phyloP scores from a whole-genome alignment of 1,139 yeast species.

The Magnusiomyces clavatus region DNA sequence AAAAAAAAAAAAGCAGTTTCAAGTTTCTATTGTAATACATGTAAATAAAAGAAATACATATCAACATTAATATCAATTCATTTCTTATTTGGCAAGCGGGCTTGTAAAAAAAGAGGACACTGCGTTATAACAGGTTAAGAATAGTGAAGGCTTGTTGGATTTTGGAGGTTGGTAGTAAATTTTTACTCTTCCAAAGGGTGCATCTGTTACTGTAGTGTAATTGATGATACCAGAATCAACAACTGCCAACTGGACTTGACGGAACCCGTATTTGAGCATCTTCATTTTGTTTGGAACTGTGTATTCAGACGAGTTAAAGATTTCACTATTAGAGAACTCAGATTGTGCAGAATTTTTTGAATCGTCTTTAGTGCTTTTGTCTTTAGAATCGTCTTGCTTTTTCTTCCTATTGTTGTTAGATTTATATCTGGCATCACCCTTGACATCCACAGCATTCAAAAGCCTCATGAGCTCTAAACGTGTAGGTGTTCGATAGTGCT shows the following conservation, averaged over 20 bases:
- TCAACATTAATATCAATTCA: too few species aligned
- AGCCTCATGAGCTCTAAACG: conserved; percentile 31
- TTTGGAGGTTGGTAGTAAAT: too few species aligned
- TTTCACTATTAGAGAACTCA: too few species aligned
- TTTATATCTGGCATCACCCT: conserved; percentile 14
- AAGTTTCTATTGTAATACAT: too few species aligned
- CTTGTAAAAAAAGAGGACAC: background rate
- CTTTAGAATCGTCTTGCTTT: conserved; percentile 18
- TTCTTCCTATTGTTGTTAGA: conserved; percentile 13
- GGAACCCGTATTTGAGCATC: conserved; percentile 40
- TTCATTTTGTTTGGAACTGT: conserved; percentile 26
- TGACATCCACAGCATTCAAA: conserved; percentile 27
- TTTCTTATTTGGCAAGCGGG: too few species aligned
- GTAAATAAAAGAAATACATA: too few species aligned
- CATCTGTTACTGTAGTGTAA: conserved; percentile 52
- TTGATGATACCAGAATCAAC: conserved; percentile 68
- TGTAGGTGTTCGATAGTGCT: conserved; percentile 46
- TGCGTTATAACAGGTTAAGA: too few species aligned
- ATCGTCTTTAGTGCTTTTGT: conserved; percentile 2
- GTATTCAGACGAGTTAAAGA: too few species aligned
- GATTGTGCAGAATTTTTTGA: too few species aligned
- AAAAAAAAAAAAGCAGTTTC: too few species aligned
- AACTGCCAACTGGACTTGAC: conserved; percentile 52
- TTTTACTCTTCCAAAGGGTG: conserved; percentile 39
- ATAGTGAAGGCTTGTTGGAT: too few species aligned